phyloP scores from a whole-genome alignment of 345 rosid genomes.

The Lepidium africanum region DNA sequence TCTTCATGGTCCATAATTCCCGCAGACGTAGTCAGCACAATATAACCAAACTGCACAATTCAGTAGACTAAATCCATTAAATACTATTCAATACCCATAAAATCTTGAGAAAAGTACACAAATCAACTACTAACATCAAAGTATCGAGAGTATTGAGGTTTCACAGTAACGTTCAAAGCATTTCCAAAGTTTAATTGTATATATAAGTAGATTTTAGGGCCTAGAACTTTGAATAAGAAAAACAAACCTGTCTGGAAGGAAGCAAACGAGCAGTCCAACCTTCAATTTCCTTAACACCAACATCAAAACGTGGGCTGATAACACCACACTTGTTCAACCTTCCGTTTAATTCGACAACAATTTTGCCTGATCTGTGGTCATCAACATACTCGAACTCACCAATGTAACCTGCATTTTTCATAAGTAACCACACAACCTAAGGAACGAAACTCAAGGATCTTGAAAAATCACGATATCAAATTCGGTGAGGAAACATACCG shows the following conservation, averaged over 20 bases:
- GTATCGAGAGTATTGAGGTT: no score
- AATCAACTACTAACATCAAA: neutral
- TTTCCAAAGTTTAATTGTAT: neutral
- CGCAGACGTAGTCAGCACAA: constrained; percentile 35
- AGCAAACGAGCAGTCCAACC: constrained; percentile 52
- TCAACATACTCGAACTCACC: constrained; percentile 52
- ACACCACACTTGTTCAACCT: constrained; percentile 50
- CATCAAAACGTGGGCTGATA: constrained; percentile 48
- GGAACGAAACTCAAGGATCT: neutral
- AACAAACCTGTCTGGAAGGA: constrained; percentile 43
- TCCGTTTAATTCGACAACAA: constrained; percentile 49
- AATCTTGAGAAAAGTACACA: neutral
- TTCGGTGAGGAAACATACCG: constrained; percentile 8
- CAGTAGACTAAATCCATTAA: neutral
- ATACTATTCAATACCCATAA: neutral
- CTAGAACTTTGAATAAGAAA: neutral
- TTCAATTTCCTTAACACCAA: constrained; percentile 51
- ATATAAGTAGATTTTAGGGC: neutral
- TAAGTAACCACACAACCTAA: neutral
- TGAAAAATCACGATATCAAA: neutral
- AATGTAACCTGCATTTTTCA: constrained; percentile 27
- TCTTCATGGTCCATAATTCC: constrained; percentile 41
- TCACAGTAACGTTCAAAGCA: no score
- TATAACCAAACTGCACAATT: constrained; percentile 32
- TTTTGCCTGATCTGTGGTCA: constrained; percentile 44